Evolutionary conservation across 495 filamentous ascomycete genomes (phyloP), one percentile per base, ranked within the genome.

Genomic region (Penicillium subrubescens): DNA sequence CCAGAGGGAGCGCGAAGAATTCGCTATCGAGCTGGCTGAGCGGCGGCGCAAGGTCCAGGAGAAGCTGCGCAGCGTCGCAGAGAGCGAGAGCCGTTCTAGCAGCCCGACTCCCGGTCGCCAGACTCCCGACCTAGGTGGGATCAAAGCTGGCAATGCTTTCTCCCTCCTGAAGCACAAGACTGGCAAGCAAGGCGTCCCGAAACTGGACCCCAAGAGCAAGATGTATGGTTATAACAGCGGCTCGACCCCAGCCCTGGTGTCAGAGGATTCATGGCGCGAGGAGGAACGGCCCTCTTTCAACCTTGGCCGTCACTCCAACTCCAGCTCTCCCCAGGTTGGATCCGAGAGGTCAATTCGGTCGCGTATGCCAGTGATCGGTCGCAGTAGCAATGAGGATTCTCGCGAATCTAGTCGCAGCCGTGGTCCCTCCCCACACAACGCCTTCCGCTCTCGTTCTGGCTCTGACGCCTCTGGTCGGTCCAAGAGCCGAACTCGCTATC

Each of bases 1-100:
- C 2, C 82, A 88, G 60, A 81, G 80, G 37, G 92, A 92, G 59
- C 84, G 85, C 7, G 89, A 93, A 54, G 92, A 92, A 58, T 94
- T 97, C 67, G 88, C 88, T 23, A 88, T 83, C 60, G 92, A 95
- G 68, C 86, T 97, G 23, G 92, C 91, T 0, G 84, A 90, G 71
- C 85, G 92, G 44, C 86, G 90, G 56, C 84, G 88, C 34, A 90
- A 86, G 19, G 90, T 97, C 35, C 89, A 93, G 65, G 92, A 96
- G 75, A 92, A 89, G 68, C 77, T 97, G 31, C 87, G 87, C 17
- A 91, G 82, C 19, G 90, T 89, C 67, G 87, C 86, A 17, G 90
- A 92, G 63, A 83, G 81, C 10, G 89, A 90, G 67, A 82, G 84
- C 76, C 75, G 83, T 71, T 79, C 92, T 66, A 68, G 82, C 68